Evolutionary conservation across 1,284 basidiomycete species (phyloP).

Genomic region (Microbotryomycetes sp.): DNA sequence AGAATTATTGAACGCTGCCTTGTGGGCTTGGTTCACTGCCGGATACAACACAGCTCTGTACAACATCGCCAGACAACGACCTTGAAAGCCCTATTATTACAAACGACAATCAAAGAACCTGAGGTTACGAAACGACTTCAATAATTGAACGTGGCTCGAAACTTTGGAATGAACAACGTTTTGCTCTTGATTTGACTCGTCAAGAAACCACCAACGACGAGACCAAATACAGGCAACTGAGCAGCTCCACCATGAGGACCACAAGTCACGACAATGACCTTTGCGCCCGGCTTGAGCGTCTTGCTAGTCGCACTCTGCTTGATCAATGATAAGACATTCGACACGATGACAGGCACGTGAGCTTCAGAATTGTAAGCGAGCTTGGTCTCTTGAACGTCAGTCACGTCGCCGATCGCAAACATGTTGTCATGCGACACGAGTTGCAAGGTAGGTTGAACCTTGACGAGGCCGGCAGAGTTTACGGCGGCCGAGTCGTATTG

Average conservation of each 20-base stretch:
- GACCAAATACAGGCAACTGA: not conserved
- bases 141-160: not conserved
- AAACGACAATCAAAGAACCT: too few relatives aligned
- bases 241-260: conserved; percentile 2
- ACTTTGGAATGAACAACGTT: not conserved
- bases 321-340: conserved; percentile 31
- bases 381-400: conserved; percentile 32
- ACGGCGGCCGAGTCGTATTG: conserved; percentile 38
- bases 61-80: not conserved
- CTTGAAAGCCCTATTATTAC: not conserved
- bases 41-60: conserved; percentile 29
- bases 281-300: conserved; percentile 6
- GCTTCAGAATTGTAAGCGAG: conserved; percentile 7
- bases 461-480: conserved; percentile 35
- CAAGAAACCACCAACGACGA: not conserved
- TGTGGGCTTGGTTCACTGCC: conserved; percentile 29
- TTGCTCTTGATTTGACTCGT: not conserved
- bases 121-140: too few relatives aligned
- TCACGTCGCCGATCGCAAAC: conserved; percentile 38
- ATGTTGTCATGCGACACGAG: conserved; percentile 16
- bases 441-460: conserved; percentile 36
- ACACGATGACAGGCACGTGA: conserved; percentile 26
- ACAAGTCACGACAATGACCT: conserved; percentile 14
- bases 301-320: conserved; percentile 4
- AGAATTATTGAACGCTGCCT: conserved; percentile 11